Evolutionary conservation across 805 yeast species (phyloP).

Genomic region (Vanderwaltozyma polyspora): DNA sequence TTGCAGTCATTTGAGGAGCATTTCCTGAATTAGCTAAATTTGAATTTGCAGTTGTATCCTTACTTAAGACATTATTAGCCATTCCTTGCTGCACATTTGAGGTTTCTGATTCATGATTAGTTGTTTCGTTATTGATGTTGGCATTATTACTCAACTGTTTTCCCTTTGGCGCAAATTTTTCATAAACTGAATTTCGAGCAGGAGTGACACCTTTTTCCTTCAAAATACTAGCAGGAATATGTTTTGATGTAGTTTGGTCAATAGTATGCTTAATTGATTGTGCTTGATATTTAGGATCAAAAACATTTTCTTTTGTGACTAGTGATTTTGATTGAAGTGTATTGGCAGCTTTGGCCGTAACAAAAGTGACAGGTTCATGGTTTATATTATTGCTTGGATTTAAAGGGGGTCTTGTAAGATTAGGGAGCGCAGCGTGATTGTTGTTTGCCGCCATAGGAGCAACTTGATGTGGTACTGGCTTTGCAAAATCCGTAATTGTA

Average conservation of each 20-base stretch:
- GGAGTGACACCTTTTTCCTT: conserved; percentile 16
- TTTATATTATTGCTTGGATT: conserved; percentile 2
- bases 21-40: too few relatives aligned
- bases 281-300: conserved; percentile 46
- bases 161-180: conserved; percentile 26
- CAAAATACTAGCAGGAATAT: conserved; percentile 29
- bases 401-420: too few relatives aligned
- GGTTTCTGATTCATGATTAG: too few relatives aligned
- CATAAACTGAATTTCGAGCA: conserved; percentile 16
- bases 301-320: conserved; percentile 32
- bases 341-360: conserved; percentile 55
- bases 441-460: too few relatives aligned
- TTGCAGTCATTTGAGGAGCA: too few relatives aligned
- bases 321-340: conserved; percentile 37
- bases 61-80: too few relatives aligned
- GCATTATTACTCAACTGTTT: conserved; percentile 15
- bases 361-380: conserved; percentile 34
- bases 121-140: too few relatives aligned
- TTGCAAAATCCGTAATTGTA: too few relatives aligned
- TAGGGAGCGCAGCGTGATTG: too few relatives aligned
- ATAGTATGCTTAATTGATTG: conserved; percentile 47
- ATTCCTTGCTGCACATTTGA: too few relatives aligned
- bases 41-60: too few relatives aligned
- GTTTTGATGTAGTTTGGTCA: conserved; percentile 60
- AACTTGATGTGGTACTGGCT: too few relatives aligned